Conservation (phyloP, 2,329 filamentous ascomycete species). For the Xylaria sp. region DNA sequence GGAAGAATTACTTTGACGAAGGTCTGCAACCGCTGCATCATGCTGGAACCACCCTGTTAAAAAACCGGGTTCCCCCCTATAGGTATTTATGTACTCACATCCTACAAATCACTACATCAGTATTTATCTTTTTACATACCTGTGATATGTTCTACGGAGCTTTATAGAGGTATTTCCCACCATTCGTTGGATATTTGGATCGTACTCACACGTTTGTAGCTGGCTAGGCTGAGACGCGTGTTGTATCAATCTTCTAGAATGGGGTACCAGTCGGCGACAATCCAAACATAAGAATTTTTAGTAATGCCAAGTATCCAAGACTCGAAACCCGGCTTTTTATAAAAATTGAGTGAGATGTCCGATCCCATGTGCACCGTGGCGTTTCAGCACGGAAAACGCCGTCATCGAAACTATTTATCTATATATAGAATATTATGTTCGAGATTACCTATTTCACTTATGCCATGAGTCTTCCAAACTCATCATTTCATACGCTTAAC, state of each 20-base stretch:
- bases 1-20: too few relatives aligned
- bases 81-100: too few relatives aligned
- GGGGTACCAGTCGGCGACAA: background rate
- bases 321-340: background rate
- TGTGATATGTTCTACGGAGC: too few relatives aligned
- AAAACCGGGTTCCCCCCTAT: too few relatives aligned
- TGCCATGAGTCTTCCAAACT: background rate
- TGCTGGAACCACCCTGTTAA: too few relatives aligned
- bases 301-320: background rate
- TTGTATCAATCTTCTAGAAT: background rate
- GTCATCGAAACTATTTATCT: background rate
- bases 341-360: background rate
- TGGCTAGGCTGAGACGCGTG: too few relatives aligned
- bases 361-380: background rate
- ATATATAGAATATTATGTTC: background rate
- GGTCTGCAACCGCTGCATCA: too few relatives aligned
- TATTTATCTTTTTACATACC: too few relatives aligned
- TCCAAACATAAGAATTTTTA: background rate
- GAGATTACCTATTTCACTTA: background rate
- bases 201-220: too few relatives aligned
- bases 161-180: too few relatives aligned
- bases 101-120: too few relatives aligned
- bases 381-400: background rate
- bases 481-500: background rate
- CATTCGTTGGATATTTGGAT: too few relatives aligned